Base-by-base conservation (phyloP, 495 filamentous ascomycete genomes). In the Lasiosphaeris hirsuta region DNA sequence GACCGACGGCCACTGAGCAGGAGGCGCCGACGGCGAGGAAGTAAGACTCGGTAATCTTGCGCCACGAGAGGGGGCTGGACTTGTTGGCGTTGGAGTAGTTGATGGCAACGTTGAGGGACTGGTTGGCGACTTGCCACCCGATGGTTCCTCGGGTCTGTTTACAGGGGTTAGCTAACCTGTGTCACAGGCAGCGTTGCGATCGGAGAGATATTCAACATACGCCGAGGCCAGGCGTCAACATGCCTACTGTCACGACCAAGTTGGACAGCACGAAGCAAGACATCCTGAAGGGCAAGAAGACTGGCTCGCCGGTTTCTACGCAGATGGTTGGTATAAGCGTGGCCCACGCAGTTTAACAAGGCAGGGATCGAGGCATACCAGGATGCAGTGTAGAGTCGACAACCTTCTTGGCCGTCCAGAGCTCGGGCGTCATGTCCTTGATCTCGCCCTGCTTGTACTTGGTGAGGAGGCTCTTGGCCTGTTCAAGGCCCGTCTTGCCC, bases 31-130 rank as follows among this genome's bases (percentile, higher is more conserved):
- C 95, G 47, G 94, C 94, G 57, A 97, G 80, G 67, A 89, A 80
- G 79, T 97, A 98, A 60, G 92, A 96, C 66, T 93, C 83, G 55
- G 84, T 81, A 61, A 98, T 84, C 59, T 90, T 90, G 7, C 84
- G 82, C 56, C 82, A 81, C 30, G 89, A 88, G 2, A 97, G 80
- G 0, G 92, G 88, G 1, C 90, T 89, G 14, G 90, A 95, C 68
- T 98, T 98, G 81, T 98, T 98, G 39, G 94, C 88, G 72, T 98
- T 98, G 68, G 92, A 86, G 71, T 83, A 89, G 81, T 98, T 98
- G 79, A 98, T 94, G 41, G 90, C 92, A 14, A 98, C 94, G 67
- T 98, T 97, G 58, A 98, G 89, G 10, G 91, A 96, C 71, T 98
- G 94, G 73, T 98, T 98, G 43, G 89, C 84, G 53, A 96, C 85